These are phyloP conservation scores for Porphyrellus cyaneotinctus DNA, from an alignment of 768 basidiomycete species.

Conservation along the genomic window DNA sequence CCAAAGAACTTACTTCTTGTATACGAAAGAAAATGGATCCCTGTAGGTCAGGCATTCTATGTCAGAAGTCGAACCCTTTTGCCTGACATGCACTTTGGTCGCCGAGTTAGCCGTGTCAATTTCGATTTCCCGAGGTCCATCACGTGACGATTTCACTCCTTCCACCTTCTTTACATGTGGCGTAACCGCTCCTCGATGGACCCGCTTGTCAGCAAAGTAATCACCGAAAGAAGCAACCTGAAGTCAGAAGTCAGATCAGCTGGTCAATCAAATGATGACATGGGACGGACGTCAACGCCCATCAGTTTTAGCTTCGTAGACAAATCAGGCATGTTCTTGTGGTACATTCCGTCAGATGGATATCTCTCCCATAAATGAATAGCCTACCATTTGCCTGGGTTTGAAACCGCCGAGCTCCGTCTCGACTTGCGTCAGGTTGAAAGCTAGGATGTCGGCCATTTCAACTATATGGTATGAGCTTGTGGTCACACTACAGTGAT, in stretches of 20 bases:
- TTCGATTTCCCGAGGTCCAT: background rate
- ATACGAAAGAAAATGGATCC: slow-evolving; percentile 67
- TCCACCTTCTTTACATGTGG: background rate
- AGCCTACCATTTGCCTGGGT: slow-evolving; percentile 41
- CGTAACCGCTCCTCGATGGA: slow-evolving; percentile 1
- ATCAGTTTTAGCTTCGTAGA: slow-evolving; percentile 64
- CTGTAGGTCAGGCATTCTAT: slow-evolving; percentile 55
- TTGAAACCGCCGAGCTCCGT: slow-evolving; percentile 39
- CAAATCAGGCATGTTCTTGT: slow-evolving; percentile 55
- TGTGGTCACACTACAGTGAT: too few species aligned
- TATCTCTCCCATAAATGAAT: background rate
- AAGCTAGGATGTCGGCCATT: slow-evolving; percentile 73
- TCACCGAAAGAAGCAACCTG: slow-evolving; percentile 69
- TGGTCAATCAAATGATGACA: background rate
- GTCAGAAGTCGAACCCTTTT: background rate
- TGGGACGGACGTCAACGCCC: slow-evolving; percentile 46
- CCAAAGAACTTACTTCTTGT: slow-evolving; percentile 50
- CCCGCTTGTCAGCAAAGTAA: slow-evolving; percentile 58
- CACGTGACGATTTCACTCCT: background rate
- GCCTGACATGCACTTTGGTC: background rate
- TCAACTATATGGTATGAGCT: slow-evolving; percentile 35
- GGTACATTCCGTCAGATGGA: background rate
- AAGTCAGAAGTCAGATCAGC: background rate
- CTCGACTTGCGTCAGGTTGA: slow-evolving; percentile 61
- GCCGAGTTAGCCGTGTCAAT: slow-evolving; percentile 22